A percentile compares a stretch with the other conserved stretches of the same genome.
phyloP scores from a whole-genome alignment of 108 stramenopile genomes.

The Conticribra weissflogii region DNA sequence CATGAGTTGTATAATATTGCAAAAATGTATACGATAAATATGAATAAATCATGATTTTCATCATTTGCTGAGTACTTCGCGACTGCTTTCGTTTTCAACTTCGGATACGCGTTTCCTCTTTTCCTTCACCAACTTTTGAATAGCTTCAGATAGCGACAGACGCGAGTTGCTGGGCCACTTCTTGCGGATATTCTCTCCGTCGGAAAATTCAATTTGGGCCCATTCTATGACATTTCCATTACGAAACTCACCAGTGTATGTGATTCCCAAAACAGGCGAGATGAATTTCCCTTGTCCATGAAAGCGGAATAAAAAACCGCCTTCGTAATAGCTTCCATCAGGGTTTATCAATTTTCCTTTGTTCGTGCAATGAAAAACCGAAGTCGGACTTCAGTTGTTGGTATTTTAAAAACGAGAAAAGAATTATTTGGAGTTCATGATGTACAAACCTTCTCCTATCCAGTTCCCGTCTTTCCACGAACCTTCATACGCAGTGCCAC shows the following conservation, averaged over 20 bases:
- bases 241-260: background rate
- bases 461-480: background rate
- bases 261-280: background rate
- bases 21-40: no score
- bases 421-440: background rate
- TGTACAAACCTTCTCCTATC: background rate
- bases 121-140: background rate
- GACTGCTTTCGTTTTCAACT: no score
- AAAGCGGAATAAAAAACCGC: background rate
- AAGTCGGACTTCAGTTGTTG: no score
- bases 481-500: background rate
- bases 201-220: background rate
- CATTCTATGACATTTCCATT: background rate
- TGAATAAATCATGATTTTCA: no score
- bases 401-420: no score
- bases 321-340: background rate
- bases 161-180: background rate
- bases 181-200: background rate
- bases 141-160: background rate
- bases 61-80: no score
- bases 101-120: background rate
- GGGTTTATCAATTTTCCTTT: background rate
- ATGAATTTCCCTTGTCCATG: background rate
- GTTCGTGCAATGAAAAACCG: no score
- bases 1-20: no score